phyloP scores from a whole-genome alignment of 2,329 filamentous ascomycete genomes.

The Fusarium oxysporum region DNA sequence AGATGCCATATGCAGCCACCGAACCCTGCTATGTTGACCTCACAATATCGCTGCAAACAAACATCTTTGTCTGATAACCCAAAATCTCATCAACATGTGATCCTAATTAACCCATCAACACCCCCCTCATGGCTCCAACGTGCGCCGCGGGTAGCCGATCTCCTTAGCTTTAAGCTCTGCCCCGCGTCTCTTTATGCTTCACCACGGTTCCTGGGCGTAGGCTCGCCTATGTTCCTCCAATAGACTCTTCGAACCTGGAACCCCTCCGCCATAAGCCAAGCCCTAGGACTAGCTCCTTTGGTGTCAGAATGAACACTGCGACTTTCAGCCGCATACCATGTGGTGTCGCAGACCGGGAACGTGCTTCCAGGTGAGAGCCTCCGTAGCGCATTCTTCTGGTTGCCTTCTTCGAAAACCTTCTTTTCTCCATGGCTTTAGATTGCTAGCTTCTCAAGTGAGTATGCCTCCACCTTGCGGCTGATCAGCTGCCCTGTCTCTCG shows the following conservation, averaged over 20 bases:
- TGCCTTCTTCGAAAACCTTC: slow-evolving; percentile 26
- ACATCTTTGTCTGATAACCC: slow-evolving; percentile 26
- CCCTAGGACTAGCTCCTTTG: slow-evolving; percentile 14
- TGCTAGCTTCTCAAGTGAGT: slow-evolving; percentile 82
- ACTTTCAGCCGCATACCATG: slow-evolving; percentile 40
- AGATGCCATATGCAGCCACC: slow-evolving; percentile 16
- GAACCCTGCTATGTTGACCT: slow-evolving; percentile 15
- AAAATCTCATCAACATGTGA: slow-evolving; percentile 31
- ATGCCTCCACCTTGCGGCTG: slow-evolving; percentile 83
- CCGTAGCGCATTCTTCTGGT: slow-evolving; percentile 21
- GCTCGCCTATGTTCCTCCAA: slow-evolving; percentile 35
- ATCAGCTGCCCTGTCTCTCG: slow-evolving; percentile 82
- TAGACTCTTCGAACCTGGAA: slow-evolving; percentile 7
- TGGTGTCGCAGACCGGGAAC: slow-evolving; percentile 23
- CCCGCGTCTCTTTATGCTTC: slow-evolving; percentile 20
- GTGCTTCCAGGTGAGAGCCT: slow-evolving; percentile 15
- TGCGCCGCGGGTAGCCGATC: slow-evolving; percentile 43
- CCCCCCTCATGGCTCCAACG: slow-evolving; percentile 10
- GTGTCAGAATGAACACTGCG: slow-evolving; percentile 1
- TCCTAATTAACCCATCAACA: slow-evolving; percentile 28
- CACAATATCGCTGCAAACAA: slow-evolving; percentile 23
- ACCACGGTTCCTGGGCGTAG: slow-evolving; percentile 28
- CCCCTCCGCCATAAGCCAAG: slow-evolving; percentile 14
- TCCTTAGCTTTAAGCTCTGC: slow-evolving; percentile 28
- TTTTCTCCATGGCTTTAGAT: slow-evolving; percentile 59